A percentile compares a stretch with the other conserved stretches of the same genome.
phyloP scores from a whole-genome alignment of 805 yeast species.

The Nakazawaea ambrosiae region DNA sequence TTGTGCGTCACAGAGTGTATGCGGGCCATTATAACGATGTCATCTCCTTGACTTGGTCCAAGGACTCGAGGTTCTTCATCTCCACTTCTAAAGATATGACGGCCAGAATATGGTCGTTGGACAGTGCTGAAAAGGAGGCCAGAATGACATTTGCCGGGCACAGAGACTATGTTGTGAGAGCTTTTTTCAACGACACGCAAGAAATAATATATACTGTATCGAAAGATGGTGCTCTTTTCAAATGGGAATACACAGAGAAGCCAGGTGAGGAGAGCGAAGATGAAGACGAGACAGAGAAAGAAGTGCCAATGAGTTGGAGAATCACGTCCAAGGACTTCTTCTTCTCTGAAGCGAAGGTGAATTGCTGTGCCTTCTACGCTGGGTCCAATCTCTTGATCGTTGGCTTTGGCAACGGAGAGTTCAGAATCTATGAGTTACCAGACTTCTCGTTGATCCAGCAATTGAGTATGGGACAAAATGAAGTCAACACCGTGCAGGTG shows the following conservation, averaged over 20 bases:
- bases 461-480: slow-evolving; percentile 85
- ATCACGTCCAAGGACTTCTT: slow-evolving; percentile 73
- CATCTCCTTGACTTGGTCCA: slow-evolving; percentile 77
- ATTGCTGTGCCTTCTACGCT: slow-evolving; percentile 81
- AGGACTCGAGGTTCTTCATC: slow-evolving; percentile 80
- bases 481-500: slow-evolving; percentile 74
- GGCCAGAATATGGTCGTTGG: slow-evolving; percentile 73
- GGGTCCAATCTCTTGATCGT: slow-evolving; percentile 66
- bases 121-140: slow-evolving; percentile 63
- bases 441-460: slow-evolving; percentile 75
- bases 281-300: slow-evolving; percentile 28
- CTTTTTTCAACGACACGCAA: slow-evolving; percentile 83
- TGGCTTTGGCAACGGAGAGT: slow-evolving; percentile 87
- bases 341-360: slow-evolving; percentile 62
- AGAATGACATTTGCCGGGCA: slow-evolving; percentile 90
- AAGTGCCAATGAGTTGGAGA: slow-evolving; percentile 63
- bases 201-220: slow-evolving; percentile 87
- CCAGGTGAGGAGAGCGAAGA: slow-evolving; percentile 40
- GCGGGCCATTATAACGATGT: slow-evolving; percentile 91
- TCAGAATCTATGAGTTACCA: slow-evolving; percentile 84
- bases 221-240: slow-evolving; percentile 89
- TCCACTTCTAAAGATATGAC: slow-evolving; percentile 89
- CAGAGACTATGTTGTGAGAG: slow-evolving; percentile 78
- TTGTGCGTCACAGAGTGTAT: slow-evolving; percentile 80
- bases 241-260: slow-evolving; percentile 77